Percentiles rank a stretch among this genome's conserved stretches.
phyloP scores from a whole-genome alignment of 2,329 filamentous ascomycete species.

The Zopfia rhizophila region DNA sequence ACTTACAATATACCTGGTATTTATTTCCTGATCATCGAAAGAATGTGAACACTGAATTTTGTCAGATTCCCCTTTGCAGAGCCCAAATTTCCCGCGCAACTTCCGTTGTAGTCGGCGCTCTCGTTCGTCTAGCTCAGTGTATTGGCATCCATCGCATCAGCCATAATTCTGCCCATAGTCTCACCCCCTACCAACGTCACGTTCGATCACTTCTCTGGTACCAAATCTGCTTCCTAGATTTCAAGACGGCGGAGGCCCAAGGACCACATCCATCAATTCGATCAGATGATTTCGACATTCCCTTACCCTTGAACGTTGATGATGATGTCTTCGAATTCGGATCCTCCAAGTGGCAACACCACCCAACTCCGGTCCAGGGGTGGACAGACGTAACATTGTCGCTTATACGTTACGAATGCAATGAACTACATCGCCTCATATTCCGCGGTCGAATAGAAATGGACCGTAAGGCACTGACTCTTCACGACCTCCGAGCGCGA shows the following conservation, averaged over 20 bases:
- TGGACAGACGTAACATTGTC: constrained; percentile 50
- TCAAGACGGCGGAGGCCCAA: constrained; percentile 52
- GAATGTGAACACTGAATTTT: constrained; percentile 16
- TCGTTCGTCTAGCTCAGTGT: constrained; percentile 51
- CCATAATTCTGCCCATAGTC: constrained; percentile 44
- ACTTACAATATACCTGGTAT: constrained; percentile 49
- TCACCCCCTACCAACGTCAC: constrained; percentile 49
- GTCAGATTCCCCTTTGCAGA: constrained; percentile 49
- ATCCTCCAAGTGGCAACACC: constrained; percentile 45
- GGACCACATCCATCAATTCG: constrained; percentile 51
- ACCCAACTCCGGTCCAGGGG: constrained; percentile 39
- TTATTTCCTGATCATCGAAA: not conserved
- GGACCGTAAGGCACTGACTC: constrained; percentile 48
- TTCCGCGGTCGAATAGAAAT: constrained; percentile 51
- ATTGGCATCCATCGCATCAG: constrained; percentile 51
- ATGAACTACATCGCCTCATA: constrained; percentile 50
- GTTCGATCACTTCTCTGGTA: constrained; percentile 51
- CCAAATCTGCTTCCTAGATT: constrained; percentile 51
- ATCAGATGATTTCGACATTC: constrained; percentile 50
- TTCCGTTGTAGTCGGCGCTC: constrained; percentile 50
- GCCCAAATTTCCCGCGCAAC: constrained; percentile 51
- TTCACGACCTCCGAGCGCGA: constrained; percentile 47
- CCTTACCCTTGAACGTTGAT: constrained; percentile 48
- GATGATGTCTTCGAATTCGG: constrained; percentile 52
- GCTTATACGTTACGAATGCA: constrained; percentile 50